Evolutionary conservation across 306 rosid species (phyloP).

Genomic region (Phaseolus lunatus): DNA sequence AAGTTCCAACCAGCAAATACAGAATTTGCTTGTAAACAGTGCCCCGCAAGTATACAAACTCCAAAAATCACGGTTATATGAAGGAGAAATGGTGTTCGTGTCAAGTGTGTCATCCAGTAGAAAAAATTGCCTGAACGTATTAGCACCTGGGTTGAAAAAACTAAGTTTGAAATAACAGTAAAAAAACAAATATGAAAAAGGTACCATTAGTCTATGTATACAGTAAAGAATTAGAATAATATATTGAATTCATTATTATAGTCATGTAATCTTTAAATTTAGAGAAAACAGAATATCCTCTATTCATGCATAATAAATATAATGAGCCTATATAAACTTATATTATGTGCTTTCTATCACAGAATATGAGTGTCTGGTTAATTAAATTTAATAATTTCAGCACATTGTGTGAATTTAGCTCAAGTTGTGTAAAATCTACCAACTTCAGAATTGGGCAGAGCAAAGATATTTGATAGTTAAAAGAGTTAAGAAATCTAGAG

Average conservation of each 20-base stretch:
- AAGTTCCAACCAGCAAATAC: slow-evolving; percentile 38
- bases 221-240: neutral
- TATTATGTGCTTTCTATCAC: slow-evolving; percentile 13
- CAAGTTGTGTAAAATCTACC: neutral
- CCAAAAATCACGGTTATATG: slow-evolving; percentile 13
- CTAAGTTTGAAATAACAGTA: slow-evolving; percentile 30
- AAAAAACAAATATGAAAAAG: slow-evolving; percentile 3
- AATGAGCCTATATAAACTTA: neutral
- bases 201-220: slow-evolving; percentile 15
- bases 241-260: neutral
- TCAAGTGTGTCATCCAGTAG: slow-evolving; percentile 10
- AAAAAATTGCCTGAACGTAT: slow-evolving; percentile 31
- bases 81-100: slow-evolving; percentile 14
- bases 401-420: neutral
- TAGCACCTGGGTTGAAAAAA: slow-evolving; percentile 43
- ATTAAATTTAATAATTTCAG: slow-evolving; percentile 14
- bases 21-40: slow-evolving; percentile 34
- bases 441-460: slow-evolving; percentile 15
- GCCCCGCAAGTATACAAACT: slow-evolving; percentile 16
- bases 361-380: slow-evolving; percentile 28
- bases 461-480: slow-evolving; percentile 8
- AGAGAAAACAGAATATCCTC: too few species aligned
- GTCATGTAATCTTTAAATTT: too few species aligned
- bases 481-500: slow-evolving; percentile 7
- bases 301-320: too few species aligned